phyloP scores from a whole-genome alignment of 768 basidiomycete species.

The Psilocybe cubensis region DNA sequence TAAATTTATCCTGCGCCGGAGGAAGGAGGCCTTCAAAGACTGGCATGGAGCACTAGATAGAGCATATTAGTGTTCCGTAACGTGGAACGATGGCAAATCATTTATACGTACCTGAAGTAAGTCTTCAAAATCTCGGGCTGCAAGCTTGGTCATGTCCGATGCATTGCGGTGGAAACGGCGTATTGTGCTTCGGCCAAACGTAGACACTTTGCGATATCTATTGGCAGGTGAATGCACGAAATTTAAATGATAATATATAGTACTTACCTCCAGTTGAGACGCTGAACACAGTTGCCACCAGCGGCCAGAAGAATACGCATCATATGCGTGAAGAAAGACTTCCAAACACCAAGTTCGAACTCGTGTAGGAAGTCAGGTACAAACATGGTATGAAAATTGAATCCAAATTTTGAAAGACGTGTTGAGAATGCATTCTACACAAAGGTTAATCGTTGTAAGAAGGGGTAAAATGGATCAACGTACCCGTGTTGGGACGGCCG shows the following conservation, averaged over 20 bases:
- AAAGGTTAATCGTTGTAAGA: too few species aligned
- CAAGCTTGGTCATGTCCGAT: slow-evolving; percentile 33
- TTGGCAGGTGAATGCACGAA: not conserved
- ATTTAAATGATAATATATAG: not conserved
- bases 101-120: slow-evolving; percentile 33
- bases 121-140: slow-evolving; percentile 41
- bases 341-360: slow-evolving; percentile 39
- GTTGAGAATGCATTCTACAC: slow-evolving; percentile 34
- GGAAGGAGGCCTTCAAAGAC: slow-evolving; percentile 35
- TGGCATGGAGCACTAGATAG: slow-evolving; percentile 34
- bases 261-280: slow-evolving; percentile 26
- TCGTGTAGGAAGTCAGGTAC: slow-evolving; percentile 39
- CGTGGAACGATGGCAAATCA: not conserved
- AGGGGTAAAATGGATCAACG: too few species aligned
- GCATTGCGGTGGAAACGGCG: slow-evolving; percentile 31
- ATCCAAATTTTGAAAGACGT: slow-evolving; percentile 12
- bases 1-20: slow-evolving; percentile 22
- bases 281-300: slow-evolving; percentile 18
- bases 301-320: slow-evolving; percentile 29
- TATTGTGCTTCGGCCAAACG: slow-evolving; percentile 32
- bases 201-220: slow-evolving; percentile 25
- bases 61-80: too few species aligned
- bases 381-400: slow-evolving; percentile 29
- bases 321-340: slow-evolving; percentile 31
- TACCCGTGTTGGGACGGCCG: slow-evolving; percentile 30